Percentiles rank a stretch among this genome's conserved stretches.
Evolutionary conservation across 1,284 basidiomycete genomes (phyloP).

Genomic region (Apiotrichum sp.): DNA sequence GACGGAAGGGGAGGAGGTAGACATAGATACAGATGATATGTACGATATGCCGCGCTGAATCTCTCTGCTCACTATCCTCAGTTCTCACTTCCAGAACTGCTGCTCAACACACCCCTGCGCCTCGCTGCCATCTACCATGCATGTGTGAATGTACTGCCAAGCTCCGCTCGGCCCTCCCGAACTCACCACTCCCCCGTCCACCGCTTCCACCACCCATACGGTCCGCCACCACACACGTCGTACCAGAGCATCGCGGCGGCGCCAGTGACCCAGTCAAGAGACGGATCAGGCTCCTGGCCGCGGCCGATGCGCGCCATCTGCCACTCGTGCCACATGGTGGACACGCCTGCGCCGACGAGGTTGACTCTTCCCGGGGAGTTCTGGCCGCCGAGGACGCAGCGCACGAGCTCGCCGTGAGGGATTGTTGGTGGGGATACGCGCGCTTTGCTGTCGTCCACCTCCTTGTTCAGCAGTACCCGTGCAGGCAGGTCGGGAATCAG

Average conservation of each 20-base stretch:
- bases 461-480: constrained; percentile 28
- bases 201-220: constrained; percentile 14
- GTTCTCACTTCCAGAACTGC: too few relatives aligned
- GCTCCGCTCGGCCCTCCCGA: too few relatives aligned
- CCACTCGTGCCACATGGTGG: constrained; percentile 45
- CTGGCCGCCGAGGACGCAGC: constrained; percentile 25
- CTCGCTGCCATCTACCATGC: too few relatives aligned
- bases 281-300: constrained; percentile 30
- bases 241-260: constrained; percentile 29
- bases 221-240: constrained; percentile 26
- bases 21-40: background rate
- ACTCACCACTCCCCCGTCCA: constrained; percentile 11
- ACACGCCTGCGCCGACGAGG: constrained; percentile 38
- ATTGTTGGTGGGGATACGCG: constrained; percentile 28
- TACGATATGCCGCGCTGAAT: too few relatives aligned
- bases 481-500: constrained; percentile 29
- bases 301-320: constrained; percentile 36
- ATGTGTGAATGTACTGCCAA: too few relatives aligned
- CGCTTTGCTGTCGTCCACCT: constrained; percentile 19
- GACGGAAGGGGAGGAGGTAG: constrained; percentile 3
- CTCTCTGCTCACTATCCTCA: too few relatives aligned
- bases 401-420: constrained; percentile 21
- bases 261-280: constrained; percentile 29
- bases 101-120: too few relatives aligned
- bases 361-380: constrained; percentile 14